phyloP scores from a whole-genome alignment of 371 early-diverging fungal species.

The Coemansia sp. region DNA sequence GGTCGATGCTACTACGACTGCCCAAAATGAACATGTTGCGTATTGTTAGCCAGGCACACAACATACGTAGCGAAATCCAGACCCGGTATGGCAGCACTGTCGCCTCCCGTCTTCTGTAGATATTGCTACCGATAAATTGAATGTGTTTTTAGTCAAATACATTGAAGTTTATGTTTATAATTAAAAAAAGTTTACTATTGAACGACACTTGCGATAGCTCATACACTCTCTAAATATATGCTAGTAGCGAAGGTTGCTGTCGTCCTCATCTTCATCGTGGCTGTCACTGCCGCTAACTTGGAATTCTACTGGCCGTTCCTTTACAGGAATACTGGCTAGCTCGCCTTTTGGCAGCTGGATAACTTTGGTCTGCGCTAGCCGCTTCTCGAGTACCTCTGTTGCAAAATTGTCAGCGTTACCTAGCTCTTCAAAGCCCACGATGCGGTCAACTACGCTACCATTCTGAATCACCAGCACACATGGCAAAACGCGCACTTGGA shows the following conservation, averaged over 20 bases:
- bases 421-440: slow-evolving; percentile 94
- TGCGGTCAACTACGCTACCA: slow-evolving; percentile 68
- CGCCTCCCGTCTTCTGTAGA: neutral
- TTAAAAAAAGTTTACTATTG: too few relatives aligned
- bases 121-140: slow-evolving; percentile 1
- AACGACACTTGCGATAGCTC: too few relatives aligned
- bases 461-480: slow-evolving; percentile 83
- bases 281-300: neutral
- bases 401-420: slow-evolving; percentile 85
- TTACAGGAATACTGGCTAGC: slow-evolving; percentile 31
- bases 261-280: neutral
- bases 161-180: neutral
- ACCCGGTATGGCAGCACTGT: slow-evolving; percentile 52
- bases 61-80: slow-evolving; percentile 63
- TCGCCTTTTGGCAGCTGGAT: slow-evolving; percentile 33
- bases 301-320: slow-evolving; percentile 30
- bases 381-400: slow-evolving; percentile 73
- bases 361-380: slow-evolving; percentile 64
- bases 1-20: slow-evolving; percentile 75
- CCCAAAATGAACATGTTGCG: slow-evolving; percentile 68
- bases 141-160: neutral
- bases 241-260: neutral
- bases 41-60: slow-evolving; percentile 64
- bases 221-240: neutral
- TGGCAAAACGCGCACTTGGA: slow-evolving; percentile 85